These are phyloP conservation scores for Cyberlindnera subsufficiens DNA, from an alignment of 805 yeast species.

Conservation along the genomic window DNA sequence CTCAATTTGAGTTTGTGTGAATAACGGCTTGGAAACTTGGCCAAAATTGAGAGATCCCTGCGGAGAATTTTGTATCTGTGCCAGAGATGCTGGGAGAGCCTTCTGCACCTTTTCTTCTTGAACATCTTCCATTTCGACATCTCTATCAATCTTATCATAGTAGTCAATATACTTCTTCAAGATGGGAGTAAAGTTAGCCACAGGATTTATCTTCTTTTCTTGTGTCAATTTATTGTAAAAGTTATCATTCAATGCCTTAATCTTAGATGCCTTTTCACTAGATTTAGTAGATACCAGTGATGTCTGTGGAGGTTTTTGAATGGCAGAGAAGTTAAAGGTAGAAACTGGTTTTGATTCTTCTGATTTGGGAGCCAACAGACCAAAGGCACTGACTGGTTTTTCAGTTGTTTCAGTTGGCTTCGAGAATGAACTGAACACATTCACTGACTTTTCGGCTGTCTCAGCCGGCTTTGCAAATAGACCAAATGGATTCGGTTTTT, in stretches of 20 bases:
- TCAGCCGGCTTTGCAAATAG: conserved; percentile 6
- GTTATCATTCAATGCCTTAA: conserved; percentile 61
- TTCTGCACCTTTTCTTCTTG: conserved; percentile 13
- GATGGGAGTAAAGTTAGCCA: conserved; percentile 50
- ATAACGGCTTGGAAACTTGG: conserved; percentile 7
- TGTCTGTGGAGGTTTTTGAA: not conserved
- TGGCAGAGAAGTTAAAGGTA: conserved; percentile 2
- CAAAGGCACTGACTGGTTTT: conserved; percentile 3
- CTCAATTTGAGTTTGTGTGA: not conserved
- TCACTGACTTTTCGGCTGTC: conserved; percentile 4
- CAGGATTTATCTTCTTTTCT: conserved; percentile 36
- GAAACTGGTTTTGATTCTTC: conserved; percentile 6
- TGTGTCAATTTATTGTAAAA: conserved; percentile 45
- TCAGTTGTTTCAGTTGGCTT: not conserved
- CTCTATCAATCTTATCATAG: conserved; percentile 32
- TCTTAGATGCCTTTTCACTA: conserved; percentile 38
- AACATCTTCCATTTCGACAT: conserved; percentile 16
- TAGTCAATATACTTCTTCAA: conserved; percentile 56
- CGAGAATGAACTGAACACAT: conserved; percentile 7
- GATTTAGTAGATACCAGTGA: conserved; percentile 11
- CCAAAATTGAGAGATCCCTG: conserved; percentile 17
- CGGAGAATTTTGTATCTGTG: conserved; percentile 5
- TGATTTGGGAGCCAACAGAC: conserved; percentile 3
- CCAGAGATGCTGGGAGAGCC: conserved; percentile 13
- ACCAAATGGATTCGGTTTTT: conserved; percentile 12